These are phyloP conservation scores for Epichloe sibirici DNA, from an alignment of 2,329 filamentous ascomycete species.

Conservation along the genomic window DNA sequence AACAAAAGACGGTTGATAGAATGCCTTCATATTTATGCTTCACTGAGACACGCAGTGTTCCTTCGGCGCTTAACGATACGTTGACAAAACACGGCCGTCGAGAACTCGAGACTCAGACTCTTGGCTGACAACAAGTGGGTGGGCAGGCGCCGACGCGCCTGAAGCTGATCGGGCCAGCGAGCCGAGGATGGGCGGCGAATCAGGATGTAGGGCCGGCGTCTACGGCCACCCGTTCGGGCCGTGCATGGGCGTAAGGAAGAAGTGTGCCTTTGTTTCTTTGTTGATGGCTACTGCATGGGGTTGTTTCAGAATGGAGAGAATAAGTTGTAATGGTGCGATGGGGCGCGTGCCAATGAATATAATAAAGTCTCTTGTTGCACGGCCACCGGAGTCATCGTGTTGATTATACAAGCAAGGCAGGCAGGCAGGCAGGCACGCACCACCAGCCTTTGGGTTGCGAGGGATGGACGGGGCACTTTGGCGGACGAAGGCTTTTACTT, in stretches of 20 bases:
- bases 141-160: not conserved
- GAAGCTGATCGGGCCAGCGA: not conserved
- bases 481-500: no score
- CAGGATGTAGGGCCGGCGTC: not conserved
- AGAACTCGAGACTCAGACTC: not conserved
- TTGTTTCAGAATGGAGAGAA: not conserved
- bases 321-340: no score
- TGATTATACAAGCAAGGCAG: no score
- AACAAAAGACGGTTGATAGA: not conserved
- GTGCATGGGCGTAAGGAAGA: not conserved
- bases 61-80: slow-evolving; percentile 1
- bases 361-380: no score
- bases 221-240: not conserved
- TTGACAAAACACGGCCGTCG: not conserved
- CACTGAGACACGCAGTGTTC: not conserved
- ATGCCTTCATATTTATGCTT: not conserved
- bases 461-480: no score
- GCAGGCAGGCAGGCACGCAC: no score
- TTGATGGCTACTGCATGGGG: not conserved
- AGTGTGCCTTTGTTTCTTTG: not conserved
- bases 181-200: slow-evolving; percentile 1
- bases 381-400: no score
- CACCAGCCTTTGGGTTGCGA: no score
- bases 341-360: no score
- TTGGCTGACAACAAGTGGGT: not conserved